phyloP scores from a whole-genome alignment of 2,329 filamentous ascomycete genomes.

The Moelleriella libera region DNA sequence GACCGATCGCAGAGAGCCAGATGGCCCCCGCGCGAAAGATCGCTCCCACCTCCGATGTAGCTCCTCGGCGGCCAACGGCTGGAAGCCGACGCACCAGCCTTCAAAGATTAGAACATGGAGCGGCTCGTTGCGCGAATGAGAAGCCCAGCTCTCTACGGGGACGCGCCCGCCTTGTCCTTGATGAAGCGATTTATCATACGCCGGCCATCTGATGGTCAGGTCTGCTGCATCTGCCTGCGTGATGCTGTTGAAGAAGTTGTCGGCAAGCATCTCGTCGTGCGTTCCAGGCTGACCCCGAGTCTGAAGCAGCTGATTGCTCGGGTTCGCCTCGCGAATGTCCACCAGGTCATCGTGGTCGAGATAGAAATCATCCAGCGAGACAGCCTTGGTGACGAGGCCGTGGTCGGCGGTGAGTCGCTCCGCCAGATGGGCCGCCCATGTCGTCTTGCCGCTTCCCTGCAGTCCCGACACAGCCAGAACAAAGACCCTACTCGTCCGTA shows the following conservation, averaged over 20 bases:
- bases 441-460: neutral
- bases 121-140: neutral
- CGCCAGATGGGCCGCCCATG: neutral
- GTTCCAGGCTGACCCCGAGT: neutral
- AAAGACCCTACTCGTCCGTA: neutral
- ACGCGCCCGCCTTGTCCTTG: neutral
- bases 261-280: neutral
- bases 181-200: neutral
- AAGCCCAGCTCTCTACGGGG: neutral
- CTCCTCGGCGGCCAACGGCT: neutral
- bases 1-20: neutral
- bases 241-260: neutral
- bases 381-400: neutral
- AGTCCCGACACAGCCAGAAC: neutral
- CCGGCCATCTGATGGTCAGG: neutral
- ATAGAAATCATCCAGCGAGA: neutral
- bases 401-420: neutral
- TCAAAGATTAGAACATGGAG: neutral
- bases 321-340: neutral
- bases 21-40: neutral
- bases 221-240: neutral
- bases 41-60: neutral
- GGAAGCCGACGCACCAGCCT: neutral
- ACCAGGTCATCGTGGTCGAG: neutral
- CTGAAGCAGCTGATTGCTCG: neutral